Evolutionary conservation across 352 stramenopile genomes (phyloP).

Genomic region (Phytopythium sindhum): DNA sequence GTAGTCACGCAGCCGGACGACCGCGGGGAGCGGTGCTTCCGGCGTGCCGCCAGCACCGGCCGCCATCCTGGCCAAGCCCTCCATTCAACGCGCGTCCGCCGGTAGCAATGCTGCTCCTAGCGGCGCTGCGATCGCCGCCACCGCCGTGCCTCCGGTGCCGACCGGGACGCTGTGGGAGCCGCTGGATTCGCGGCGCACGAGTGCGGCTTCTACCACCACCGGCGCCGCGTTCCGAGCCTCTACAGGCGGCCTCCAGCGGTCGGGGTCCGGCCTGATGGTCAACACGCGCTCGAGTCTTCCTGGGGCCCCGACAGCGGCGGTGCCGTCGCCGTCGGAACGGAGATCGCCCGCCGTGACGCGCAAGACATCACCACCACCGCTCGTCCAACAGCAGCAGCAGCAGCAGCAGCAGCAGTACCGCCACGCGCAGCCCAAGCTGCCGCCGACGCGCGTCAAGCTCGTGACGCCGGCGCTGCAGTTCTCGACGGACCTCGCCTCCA

Average conservation of each 20-base stretch:
- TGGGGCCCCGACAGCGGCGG: background rate
- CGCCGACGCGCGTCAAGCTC: conserved; percentile 45
- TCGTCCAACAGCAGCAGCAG: background rate
- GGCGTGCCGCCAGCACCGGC: background rate
- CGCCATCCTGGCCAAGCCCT: conserved; percentile 36
- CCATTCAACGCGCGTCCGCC: background rate
- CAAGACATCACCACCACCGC: background rate
- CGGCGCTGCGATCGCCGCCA: conserved; percentile 16
- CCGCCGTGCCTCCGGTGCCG: conserved; percentile 25
- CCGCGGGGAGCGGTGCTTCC: background rate
- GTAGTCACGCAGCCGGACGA: conserved; percentile 29
- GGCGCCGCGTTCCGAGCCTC: conserved; percentile 3
- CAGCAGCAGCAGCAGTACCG: conserved; percentile 5
- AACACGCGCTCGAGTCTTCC: conserved; percentile 14
- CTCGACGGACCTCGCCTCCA: conserved; percentile 51
- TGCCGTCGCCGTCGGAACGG: conserved; percentile 10
- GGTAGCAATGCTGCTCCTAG: background rate
- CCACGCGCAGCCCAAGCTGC: conserved; percentile 17
- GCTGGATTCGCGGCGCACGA: background rate
- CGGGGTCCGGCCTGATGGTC: conserved; percentile 16
- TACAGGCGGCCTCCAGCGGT: background rate
- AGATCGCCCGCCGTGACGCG: conserved; percentile 1
- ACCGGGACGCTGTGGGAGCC: conserved; percentile 6
- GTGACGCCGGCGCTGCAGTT: conserved; percentile 58
- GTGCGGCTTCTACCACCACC: background rate